Evolutionary conservation across 805 yeast species (phyloP), one percentile per base, ranked within the genome.

Genomic region (Myxozyma neotropica): DNA sequence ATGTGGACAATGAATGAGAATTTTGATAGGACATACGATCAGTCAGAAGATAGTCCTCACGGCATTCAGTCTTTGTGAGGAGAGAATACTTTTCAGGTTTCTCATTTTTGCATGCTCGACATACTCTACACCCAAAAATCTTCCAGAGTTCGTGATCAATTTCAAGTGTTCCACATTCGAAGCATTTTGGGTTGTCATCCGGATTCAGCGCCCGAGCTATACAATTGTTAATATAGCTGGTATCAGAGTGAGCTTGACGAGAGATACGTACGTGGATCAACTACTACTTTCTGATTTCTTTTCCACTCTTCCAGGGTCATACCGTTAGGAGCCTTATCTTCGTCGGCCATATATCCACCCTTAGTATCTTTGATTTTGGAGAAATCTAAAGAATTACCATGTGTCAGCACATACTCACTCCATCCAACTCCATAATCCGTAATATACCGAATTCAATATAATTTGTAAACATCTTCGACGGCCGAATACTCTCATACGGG

Each of bases 1-100:
- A n/a, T n/a, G n/a, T n/a, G n/a, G n/a, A n/a, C n/a, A n/a, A n/a
- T n/a, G n/a, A n/a, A n/a, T n/a, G n/a, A n/a, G n/a, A n/a, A n/a
- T n/a, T n/a, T n/a, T n/a, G n/a, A n/a, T n/a, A n/a, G n/a, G n/a
- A 40, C 66, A 38, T 48, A 64, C 62, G 94, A 50, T 94, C 99
- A 0, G 99, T 94, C 29, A 94, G 73, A 43, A 94, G 80, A 72
- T 94, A 94, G 74, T 94, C 99, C 67, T 88, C 93, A 42, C 85
- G 82, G 72, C 97, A 91, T 74, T 94, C 99, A 0, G 99, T 94
- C 74, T 94, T 94, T 6, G 99, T 94, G 53, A 94, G 74, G 21
- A 94, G 73, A 0, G 98, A 83, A 72, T 93, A 94, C 69, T 94
- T 94, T 40, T 94, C 96, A 0, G 97, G 96, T 23, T 75, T 74